Evolutionary conservation across 345 rosid genomes (phyloP).

Genomic region (Gossypium australe): DNA sequence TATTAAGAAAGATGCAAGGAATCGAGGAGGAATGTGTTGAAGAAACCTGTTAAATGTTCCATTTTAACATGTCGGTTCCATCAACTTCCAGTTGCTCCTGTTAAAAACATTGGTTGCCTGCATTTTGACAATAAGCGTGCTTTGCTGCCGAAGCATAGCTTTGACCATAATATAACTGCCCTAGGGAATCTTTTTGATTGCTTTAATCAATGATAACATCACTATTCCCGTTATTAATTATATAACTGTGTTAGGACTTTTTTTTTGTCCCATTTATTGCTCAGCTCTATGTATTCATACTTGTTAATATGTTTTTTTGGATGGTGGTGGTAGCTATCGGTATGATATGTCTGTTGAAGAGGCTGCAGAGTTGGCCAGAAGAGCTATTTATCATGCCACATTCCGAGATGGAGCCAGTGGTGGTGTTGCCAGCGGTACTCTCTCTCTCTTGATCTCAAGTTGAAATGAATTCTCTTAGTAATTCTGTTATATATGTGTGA

Average conservation of each 20-base stretch:
- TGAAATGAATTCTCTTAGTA: not conserved
- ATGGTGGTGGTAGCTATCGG: slow-evolving; percentile 50
- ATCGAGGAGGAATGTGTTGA: not conserved
- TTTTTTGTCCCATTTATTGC: not conserved
- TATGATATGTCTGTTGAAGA: slow-evolving; percentile 83
- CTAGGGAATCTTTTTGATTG: not conserved
- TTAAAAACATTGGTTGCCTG: not conserved
- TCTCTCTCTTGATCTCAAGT: not conserved
- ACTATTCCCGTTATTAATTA: not conserved
- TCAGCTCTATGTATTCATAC: not conserved
- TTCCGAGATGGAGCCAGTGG: slow-evolving; percentile 99
- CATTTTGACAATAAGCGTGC: not conserved
- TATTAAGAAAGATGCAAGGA: not conserved
- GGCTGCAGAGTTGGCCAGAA: slow-evolving; percentile 91
- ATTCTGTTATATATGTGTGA: not conserved
- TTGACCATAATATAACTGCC: not conserved
- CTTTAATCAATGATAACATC: not conserved
- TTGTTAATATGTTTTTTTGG: not conserved
- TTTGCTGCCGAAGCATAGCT: not conserved
- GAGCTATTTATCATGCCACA: slow-evolving; percentile 97
- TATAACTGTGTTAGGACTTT: not conserved
- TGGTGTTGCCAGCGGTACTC: slow-evolving; percentile 95
- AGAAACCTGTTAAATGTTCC: not conserved
- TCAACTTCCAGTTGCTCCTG: not conserved
- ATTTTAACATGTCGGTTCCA: not conserved